A percentile compares a stretch with the other conserved stretches of the same genome.
Evolutionary conservation across 1,284 basidiomycete genomes (phyloP).

Genomic region (Puccinia hordei): DNA sequence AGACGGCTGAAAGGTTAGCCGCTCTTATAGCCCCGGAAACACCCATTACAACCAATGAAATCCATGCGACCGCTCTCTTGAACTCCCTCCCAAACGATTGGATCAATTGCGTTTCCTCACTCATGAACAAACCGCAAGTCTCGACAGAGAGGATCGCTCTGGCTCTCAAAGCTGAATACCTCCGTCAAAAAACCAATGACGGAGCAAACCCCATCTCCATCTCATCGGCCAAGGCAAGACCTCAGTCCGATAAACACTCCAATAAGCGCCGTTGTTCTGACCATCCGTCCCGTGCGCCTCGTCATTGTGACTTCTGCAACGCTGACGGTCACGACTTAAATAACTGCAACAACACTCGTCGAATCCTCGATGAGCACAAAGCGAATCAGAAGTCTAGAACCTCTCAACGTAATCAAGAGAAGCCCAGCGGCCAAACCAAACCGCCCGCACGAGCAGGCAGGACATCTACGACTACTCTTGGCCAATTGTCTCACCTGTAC

Average conservation of each 20-base stretch:
- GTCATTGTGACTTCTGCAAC: neutral
- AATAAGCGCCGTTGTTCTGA: neutral
- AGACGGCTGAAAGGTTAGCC: neutral
- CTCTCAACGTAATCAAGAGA: neutral
- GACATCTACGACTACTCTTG: too few species aligned
- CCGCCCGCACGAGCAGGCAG: too few species aligned
- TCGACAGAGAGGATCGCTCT: too few species aligned
- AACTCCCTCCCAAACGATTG: too few species aligned
- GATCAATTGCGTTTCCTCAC: too few species aligned
- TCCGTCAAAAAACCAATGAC: neutral
- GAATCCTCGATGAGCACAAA: neutral
- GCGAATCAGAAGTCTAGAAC: neutral
- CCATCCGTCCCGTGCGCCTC: too few species aligned
- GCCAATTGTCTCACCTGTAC: too few species aligned
- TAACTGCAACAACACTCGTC: too few species aligned
- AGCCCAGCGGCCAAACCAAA: too few species aligned
- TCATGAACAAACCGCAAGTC: too few species aligned
- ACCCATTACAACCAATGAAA: neutral
- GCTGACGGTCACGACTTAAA: neutral
- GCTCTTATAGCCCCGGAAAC: neutral
- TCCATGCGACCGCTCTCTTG: neutral
- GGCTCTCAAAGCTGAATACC: neutral
- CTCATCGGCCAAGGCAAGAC: neutral
- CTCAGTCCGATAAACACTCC: neutral
- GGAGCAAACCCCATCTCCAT: neutral